Percentiles rank a stretch among this genome's conserved stretches.
Conservation (phyloP, 768 basidiomycete genomes). For the Amanita phalloides region DNA sequence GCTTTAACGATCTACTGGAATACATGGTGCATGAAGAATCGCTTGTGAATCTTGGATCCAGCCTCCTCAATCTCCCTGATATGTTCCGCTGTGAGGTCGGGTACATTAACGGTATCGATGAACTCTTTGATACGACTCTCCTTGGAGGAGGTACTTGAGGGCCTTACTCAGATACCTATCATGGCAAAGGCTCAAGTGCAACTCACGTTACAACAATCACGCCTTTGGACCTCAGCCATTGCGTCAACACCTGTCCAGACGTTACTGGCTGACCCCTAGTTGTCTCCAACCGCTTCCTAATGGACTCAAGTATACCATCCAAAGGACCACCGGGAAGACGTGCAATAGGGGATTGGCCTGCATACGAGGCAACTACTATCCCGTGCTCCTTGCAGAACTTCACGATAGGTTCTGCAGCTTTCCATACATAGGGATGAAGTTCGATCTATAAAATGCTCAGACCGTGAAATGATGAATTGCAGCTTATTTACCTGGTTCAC, state of each 20-base stretch:
- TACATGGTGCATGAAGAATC: conserved; percentile 24
- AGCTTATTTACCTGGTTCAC: conserved; percentile 50
- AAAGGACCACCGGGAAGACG: conserved; percentile 45
- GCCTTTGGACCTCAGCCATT: conserved; percentile 58
- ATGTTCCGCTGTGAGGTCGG: conserved; percentile 49
- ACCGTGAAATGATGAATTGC: neutral
- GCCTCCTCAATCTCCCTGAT: conserved; percentile 50
- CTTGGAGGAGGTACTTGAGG: conserved; percentile 35
- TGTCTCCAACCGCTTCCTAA: conserved; percentile 40
- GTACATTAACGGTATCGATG: conserved; percentile 25
- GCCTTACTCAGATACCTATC: neutral
- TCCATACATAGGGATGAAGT: conserved; percentile 65
- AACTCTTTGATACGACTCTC: conserved; percentile 35
- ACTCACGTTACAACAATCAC: conserved; percentile 57
- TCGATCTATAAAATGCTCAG: conserved; percentile 33
- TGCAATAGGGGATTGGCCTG: conserved; percentile 38
- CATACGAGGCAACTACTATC: conserved; percentile 59
- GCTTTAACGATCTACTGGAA: neutral
- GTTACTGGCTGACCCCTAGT: conserved; percentile 31
- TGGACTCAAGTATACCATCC: conserved; percentile 38
- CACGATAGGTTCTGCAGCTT: conserved; percentile 43
- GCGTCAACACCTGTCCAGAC: conserved; percentile 52
- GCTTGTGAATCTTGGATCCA: conserved; percentile 35
- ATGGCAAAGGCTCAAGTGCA: neutral
- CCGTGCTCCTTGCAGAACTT: conserved; percentile 42